Percentiles rank a stretch among this genome's conserved stretches.
Evolutionary conservation across 202 grass and related monocot genomes (phyloP).

Genomic region (Bolboschoenoplectus hybrid): DNA sequence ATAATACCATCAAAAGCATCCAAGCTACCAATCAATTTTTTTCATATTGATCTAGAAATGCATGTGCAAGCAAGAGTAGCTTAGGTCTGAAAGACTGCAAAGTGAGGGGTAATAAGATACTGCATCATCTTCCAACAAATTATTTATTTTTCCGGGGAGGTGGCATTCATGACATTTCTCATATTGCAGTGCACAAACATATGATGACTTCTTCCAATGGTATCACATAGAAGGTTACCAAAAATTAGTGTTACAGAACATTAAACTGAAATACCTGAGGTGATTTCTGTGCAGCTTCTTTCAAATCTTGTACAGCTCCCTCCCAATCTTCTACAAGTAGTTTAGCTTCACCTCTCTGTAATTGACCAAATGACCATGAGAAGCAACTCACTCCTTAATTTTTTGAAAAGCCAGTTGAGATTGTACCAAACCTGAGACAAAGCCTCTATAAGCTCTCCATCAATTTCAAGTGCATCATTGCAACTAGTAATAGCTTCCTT

Average conservation of each 20-base stretch:
- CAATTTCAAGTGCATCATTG: constrained; percentile 78
- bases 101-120: not conserved
- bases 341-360: constrained; percentile 57
- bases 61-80: constrained; percentile 2
- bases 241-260: not conserved
- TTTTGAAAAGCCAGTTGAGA: not conserved
- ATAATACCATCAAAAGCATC: constrained; percentile 1
- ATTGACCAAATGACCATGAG: constrained; percentile 27
- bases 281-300: constrained; percentile 89
- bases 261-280: constrained; percentile 55
- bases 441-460: constrained; percentile 83
- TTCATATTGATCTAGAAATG: constrained; percentile 17
- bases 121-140: not conserved
- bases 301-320: constrained; percentile 87
- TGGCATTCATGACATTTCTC: constrained; percentile 13
- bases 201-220: not conserved
- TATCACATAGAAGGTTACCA: not conserved
- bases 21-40: constrained; percentile 19
- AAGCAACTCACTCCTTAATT: not conserved
- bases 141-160: not conserved
- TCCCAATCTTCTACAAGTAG: constrained; percentile 78
- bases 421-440: constrained; percentile 64
- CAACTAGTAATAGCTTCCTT: constrained; percentile 82
- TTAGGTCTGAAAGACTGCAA: not conserved
- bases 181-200: not conserved